These are phyloP conservation scores for Leucocoprinus sp. DNA, from an alignment of 768 basidiomycete genomes.

Conservation along the genomic window DNA sequence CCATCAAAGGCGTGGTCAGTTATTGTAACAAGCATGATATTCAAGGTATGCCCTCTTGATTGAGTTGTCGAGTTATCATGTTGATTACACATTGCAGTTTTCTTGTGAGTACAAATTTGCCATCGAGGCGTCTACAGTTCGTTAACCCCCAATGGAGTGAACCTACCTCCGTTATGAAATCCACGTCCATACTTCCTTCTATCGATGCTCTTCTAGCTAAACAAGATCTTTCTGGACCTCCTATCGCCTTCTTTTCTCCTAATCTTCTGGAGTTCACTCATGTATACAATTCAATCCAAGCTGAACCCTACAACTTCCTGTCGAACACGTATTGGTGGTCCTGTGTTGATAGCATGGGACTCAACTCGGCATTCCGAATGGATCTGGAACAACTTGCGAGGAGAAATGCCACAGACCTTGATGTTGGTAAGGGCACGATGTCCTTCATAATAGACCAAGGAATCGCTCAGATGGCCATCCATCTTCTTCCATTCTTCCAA, in stretches of 20 bases:
- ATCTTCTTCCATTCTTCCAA: slow-evolving; percentile 78
- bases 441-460: slow-evolving; percentile 64
- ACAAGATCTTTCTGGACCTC: slow-evolving; percentile 22
- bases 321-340: slow-evolving; percentile 58
- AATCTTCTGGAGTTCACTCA: slow-evolving; percentile 73
- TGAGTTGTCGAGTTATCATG: slow-evolving; percentile 6
- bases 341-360: slow-evolving; percentile 49
- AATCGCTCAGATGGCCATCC: slow-evolving; percentile 70
- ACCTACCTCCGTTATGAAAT: slow-evolving; percentile 87
- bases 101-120: slow-evolving; percentile 51
- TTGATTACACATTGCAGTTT: slow-evolving; percentile 35
- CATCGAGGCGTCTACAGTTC: not conserved
- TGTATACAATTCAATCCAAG: slow-evolving; percentile 42
- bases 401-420: slow-evolving; percentile 31
- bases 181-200: slow-evolving; percentile 59
- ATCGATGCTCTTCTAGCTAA: slow-evolving; percentile 31
- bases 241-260: slow-evolving; percentile 72
- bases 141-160: slow-evolving; percentile 44
- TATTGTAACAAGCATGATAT: slow-evolving; percentile 42
- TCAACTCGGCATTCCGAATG: slow-evolving; percentile 60
- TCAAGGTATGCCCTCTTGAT: slow-evolving; percentile 36
- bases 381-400: slow-evolving; percentile 57
- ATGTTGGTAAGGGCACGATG: slow-evolving; percentile 35
- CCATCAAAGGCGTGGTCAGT: slow-evolving; percentile 42
- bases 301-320: slow-evolving; percentile 40